Evolutionary conservation across 2,329 filamentous ascomycete genomes (phyloP).

Genomic region (Colletotrichum sp.): DNA sequence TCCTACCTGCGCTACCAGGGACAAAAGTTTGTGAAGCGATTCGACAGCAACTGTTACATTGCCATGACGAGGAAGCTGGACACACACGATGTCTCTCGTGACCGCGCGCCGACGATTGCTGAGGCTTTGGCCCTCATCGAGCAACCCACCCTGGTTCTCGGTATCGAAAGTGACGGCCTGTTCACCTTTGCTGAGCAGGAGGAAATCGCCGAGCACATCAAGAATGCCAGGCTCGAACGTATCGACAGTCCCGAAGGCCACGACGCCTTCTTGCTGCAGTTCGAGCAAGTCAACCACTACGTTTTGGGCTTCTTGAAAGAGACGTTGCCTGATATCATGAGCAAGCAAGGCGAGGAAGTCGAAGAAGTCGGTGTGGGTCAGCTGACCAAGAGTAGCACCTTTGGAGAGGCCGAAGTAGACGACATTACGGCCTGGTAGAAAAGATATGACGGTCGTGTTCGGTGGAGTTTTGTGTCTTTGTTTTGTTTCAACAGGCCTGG

Average conservation of each 20-base stretch:
- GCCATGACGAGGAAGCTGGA: slow-evolving; percentile 98
- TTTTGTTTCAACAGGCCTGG: slow-evolving; percentile 12
- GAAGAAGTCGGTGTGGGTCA: slow-evolving; percentile 60
- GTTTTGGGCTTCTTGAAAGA: slow-evolving; percentile 84
- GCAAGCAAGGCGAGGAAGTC: slow-evolving; percentile 53
- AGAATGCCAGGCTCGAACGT: slow-evolving; percentile 76
- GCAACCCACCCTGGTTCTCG: slow-evolving; percentile 89
- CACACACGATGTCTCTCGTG: slow-evolving; percentile 91
- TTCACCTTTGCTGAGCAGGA: slow-evolving; percentile 98
- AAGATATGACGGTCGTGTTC: too few relatives aligned
- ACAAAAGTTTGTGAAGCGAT: slow-evolving; percentile 94
- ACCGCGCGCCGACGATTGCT: slow-evolving; percentile 70
- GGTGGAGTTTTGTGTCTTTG: neutral
- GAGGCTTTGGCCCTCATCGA: slow-evolving; percentile 82
- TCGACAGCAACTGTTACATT: slow-evolving; percentile 99
- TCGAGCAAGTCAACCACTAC: slow-evolving; percentile 93
- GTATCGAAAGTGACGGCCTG: slow-evolving; percentile 93
- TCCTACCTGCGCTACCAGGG: slow-evolving; percentile 97
- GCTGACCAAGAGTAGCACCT: slow-evolving; percentile 85
- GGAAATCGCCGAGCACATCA: slow-evolving; percentile 84
- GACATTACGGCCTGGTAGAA: slow-evolving; percentile 90
- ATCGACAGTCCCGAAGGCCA: slow-evolving; percentile 96
- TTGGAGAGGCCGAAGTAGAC: slow-evolving; percentile 94
- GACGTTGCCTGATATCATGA: slow-evolving; percentile 89
- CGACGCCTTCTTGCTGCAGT: slow-evolving; percentile 94